Evolutionary conservation across 2,329 filamentous ascomycete genomes (phyloP), one percentile per base, ranked within the genome.

Genomic region (Fusarium austroafricanum): DNA sequence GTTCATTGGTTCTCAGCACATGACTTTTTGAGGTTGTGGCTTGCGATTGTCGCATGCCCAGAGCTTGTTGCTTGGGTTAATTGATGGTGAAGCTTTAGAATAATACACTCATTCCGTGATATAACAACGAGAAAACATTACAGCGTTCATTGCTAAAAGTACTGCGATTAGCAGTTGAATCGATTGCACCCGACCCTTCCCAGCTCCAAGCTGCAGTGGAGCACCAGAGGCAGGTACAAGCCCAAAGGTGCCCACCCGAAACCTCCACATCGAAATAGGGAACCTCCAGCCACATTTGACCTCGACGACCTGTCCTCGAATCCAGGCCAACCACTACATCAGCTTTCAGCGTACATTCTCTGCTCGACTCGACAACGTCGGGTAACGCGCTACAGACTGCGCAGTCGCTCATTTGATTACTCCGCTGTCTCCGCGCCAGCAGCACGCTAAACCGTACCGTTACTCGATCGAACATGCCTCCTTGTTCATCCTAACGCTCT

Each of bases 381-480:
- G n/a, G 23, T 12, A 40, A 54, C 52, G 59, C 54, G 51, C 38
- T n/a, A 18, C n/a, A 18, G 9, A 46, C 38, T 51, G 67, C 67
- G 51, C 55, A 40, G 23, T 39, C 40, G 21, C 47, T 35, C 21
- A 28, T 33, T 65, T 21, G 21, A 38, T 47, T 38, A 52, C n/a
- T 38, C 35, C 51, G 47, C 42, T 37, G 11, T 38, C 29, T 26
- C 35, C 33, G 45, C 47, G 47, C 43, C n/a, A 60, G 43, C 50
- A 40, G 31, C 12, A 50, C 37, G 17, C 21, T 17, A 55, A 46
- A 33, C 39, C 52, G 47, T 45, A 33, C 43, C 52, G 47, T 45
- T 58, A 18, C 59, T 57, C 61, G 49, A 62, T 50, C 68, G 68
- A 76, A 71, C 65, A 76, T 76, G 75, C 66, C 70, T 73, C 67